These are phyloP conservation scores for Thraustochytrium sp. DNA, from an alignment of 352 stramenopile genomes.

Conservation along the genomic window DNA sequence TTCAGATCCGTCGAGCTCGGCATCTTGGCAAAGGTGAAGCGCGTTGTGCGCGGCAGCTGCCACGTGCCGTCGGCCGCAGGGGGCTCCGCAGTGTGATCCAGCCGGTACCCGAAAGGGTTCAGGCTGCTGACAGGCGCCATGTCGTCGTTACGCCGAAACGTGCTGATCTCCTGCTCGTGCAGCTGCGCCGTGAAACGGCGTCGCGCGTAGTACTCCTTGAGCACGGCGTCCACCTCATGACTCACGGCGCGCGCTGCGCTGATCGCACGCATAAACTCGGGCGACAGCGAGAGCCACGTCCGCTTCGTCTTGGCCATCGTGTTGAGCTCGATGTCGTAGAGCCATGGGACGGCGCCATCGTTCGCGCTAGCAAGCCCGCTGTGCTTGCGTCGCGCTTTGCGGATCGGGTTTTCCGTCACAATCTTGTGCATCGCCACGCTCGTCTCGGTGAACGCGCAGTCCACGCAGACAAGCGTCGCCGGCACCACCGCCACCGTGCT, in stretches of 20 bases:
- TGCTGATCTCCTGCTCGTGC: slow-evolving; percentile 31
- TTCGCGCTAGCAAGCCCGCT: not conserved
- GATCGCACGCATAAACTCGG: slow-evolving; percentile 8
- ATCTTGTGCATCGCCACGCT: not conserved
- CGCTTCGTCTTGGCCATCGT: not conserved
- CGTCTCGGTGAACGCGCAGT: not conserved
- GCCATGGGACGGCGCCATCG: not conserved
- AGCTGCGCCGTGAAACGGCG: not conserved
- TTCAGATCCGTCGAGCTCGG: not conserved
- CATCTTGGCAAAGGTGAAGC: not conserved
- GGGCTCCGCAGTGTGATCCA: not conserved
- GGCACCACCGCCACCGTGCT: not conserved
- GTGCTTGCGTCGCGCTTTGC: not conserved
- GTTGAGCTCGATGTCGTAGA: slow-evolving; percentile 1
- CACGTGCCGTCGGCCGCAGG: not conserved
- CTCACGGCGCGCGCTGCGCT: not conserved
- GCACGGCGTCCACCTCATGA: not conserved
- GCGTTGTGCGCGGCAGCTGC: not conserved
- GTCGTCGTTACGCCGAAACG: slow-evolving; percentile 30
- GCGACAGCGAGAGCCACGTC: not conserved
- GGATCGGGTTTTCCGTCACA: not conserved
- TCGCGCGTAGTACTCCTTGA: slow-evolving; percentile 2
- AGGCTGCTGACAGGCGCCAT: not conserved
- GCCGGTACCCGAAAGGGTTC: not conserved
- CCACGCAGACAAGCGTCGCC: not conserved